Conservation (phyloP, 768 basidiomycete species). For the Austroboletus festivus region DNA sequence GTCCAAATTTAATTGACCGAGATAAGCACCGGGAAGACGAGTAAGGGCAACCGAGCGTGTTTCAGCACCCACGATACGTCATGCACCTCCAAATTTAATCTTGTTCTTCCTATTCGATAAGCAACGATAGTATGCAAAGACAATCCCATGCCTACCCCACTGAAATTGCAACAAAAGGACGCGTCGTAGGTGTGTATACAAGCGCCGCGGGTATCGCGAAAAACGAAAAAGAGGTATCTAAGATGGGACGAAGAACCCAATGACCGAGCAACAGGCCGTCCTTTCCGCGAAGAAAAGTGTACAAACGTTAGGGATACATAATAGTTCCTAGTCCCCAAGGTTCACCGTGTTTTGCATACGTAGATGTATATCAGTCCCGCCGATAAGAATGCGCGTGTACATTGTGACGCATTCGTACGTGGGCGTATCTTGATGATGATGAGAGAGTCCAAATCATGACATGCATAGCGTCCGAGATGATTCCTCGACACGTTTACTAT, state of each 20-base stretch:
- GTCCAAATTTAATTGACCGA: no score
- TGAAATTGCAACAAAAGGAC: no score
- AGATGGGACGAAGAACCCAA: not conserved
- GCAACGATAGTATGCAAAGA: no score
- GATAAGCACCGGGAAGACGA: no score
- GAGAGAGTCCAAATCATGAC: not conserved
- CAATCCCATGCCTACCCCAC: no score
- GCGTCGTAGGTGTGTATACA: slow-evolving; percentile 3
- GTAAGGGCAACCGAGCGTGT: no score
- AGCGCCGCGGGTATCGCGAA: slow-evolving; percentile 23
- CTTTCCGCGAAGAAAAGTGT: slow-evolving; percentile 9
- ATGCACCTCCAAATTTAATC: no score
- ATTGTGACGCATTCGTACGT: slow-evolving; percentile 21
- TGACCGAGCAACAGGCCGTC: slow-evolving; percentile 5
- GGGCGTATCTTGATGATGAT: slow-evolving; percentile 6
- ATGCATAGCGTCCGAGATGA: no score
- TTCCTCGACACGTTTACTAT: not conserved
- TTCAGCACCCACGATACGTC: no score
- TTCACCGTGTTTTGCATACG: slow-evolving; percentile 1
- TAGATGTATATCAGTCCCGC: slow-evolving; percentile 10
- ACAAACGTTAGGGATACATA: slow-evolving; percentile 27
- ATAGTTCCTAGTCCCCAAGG: slow-evolving; percentile 6
- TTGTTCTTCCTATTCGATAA: no score
- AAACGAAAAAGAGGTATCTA: slow-evolving; percentile 12
- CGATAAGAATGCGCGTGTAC: slow-evolving; percentile 24